Conservation (phyloP, 2,329 filamentous ascomycete species). For the Pseudogymnoascus sp. region DNA sequence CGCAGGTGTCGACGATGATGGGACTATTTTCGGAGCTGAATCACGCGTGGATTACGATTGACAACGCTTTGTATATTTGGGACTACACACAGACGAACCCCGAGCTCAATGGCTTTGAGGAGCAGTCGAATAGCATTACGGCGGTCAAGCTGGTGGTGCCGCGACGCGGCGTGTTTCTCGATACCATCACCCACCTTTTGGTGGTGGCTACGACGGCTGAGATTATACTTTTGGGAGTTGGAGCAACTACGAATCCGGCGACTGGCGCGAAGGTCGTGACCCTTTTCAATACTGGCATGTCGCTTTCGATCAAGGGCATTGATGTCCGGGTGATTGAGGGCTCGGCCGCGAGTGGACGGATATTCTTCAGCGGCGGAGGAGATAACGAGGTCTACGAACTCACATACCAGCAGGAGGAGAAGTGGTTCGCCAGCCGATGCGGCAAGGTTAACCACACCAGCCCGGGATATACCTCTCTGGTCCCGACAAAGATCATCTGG, state of each 20-base stretch:
- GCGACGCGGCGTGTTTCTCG: slow-evolving; percentile 78
- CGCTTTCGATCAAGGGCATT: slow-evolving; percentile 63
- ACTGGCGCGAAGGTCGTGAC: slow-evolving; percentile 64
- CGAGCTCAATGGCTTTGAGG: slow-evolving; percentile 85
- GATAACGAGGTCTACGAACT: slow-evolving; percentile 90
- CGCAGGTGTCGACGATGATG: slow-evolving; percentile 84
- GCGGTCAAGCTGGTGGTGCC: slow-evolving; percentile 83
- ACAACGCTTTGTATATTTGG: slow-evolving; percentile 95
- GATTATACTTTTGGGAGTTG: slow-evolving; percentile 79
- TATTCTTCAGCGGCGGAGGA: slow-evolving; percentile 77
- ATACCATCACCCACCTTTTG: slow-evolving; percentile 76
- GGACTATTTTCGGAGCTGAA: slow-evolving; percentile 90
- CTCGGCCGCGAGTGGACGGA: slow-evolving; percentile 69
- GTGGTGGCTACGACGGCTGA: slow-evolving; percentile 82
- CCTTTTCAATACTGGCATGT: slow-evolving; percentile 85
- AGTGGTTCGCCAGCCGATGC: slow-evolving; percentile 87
- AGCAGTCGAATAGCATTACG: slow-evolving; percentile 78
- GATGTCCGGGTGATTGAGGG: slow-evolving; percentile 72
- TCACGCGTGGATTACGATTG: slow-evolving; percentile 91
- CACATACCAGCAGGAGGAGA: slow-evolving; percentile 93
- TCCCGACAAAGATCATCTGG: slow-evolving; percentile 45
- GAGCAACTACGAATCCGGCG: slow-evolving; percentile 51
- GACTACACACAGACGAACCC: slow-evolving; percentile 92
- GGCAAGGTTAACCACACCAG: slow-evolving; percentile 83
- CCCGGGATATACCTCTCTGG: slow-evolving; percentile 58